Percentiles rank a stretch among this genome's conserved stretches.
phyloP scores from a whole-genome alignment of 2,329 filamentous ascomycete species.

The Hypoxylon sp. region DNA sequence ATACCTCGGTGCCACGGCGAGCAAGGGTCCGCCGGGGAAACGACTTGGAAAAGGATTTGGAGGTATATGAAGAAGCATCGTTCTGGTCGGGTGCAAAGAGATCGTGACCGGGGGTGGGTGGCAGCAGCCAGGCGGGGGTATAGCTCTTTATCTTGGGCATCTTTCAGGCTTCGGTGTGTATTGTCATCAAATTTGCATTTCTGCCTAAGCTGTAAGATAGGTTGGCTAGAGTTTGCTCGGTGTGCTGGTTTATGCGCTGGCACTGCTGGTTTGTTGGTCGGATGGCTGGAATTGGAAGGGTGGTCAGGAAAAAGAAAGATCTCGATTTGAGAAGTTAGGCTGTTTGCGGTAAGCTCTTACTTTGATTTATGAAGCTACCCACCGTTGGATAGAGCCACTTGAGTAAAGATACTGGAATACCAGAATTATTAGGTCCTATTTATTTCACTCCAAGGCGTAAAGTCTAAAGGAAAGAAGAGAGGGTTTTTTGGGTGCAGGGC shows the following conservation, averaged over 20 bases:
- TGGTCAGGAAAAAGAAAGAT: conserved; percentile 10
- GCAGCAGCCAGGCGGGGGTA: conserved; percentile 87
- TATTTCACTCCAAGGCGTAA: neutral
- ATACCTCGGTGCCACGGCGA: conserved; percentile 85
- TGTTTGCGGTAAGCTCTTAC: conserved; percentile 22
- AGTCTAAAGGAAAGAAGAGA: neutral
- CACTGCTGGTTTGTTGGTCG: conserved; percentile 22
- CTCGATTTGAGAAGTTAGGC: conserved; percentile 11
- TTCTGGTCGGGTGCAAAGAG: conserved; percentile 73
- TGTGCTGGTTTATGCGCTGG: conserved; percentile 10
- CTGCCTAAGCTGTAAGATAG: conserved; percentile 33
- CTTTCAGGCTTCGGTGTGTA: conserved; percentile 36
- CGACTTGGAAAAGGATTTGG: conserved; percentile 53
- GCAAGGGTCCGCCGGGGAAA: conserved; percentile 78
- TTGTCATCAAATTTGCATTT: conserved; percentile 45
- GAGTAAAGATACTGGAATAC: neutral
- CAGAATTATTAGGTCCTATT: neutral
- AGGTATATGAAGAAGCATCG: conserved; percentile 54
- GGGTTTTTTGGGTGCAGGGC: conserved; percentile 20
- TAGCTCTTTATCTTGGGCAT: conserved; percentile 92
- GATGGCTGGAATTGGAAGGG: conserved; percentile 1
- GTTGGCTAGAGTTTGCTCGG: conserved; percentile 6
- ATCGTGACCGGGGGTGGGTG: conserved; percentile 79
- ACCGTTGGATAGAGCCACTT: neutral
- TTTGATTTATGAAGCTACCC: conserved; percentile 3